These are phyloP conservation scores for Inonotus hispidus DNA, from an alignment of 1,284 basidiomycete genomes.

Conservation along the genomic window DNA sequence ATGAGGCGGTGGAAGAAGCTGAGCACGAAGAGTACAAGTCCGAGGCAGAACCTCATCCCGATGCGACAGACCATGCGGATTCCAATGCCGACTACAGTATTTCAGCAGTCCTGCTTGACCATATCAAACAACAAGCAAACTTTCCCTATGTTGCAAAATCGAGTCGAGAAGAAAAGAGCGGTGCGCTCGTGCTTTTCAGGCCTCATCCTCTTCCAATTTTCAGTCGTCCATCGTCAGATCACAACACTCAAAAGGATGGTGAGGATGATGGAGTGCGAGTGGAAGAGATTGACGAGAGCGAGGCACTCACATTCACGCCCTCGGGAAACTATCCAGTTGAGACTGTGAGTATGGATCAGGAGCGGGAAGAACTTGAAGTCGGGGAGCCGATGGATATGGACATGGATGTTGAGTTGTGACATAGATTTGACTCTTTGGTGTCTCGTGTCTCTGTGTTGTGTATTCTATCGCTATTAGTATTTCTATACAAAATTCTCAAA, in stretches of 20 bases:
- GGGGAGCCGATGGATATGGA: slow-evolving; percentile 18
- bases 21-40: slow-evolving; percentile 18
- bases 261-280: neutral
- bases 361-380: neutral
- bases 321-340: neutral
- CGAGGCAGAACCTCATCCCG: slow-evolving; percentile 17
- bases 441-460: neutral
- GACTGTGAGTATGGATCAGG: slow-evolving; percentile 5
- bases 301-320: neutral
- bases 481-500: too few relatives aligned
- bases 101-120: slow-evolving; percentile 16
- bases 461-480: too few relatives aligned
- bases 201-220: slow-evolving; percentile 12
- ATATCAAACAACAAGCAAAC: slow-evolving; percentile 14
- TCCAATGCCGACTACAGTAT: slow-evolving; percentile 18
- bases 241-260: neutral
- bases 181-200: slow-evolving; percentile 14
- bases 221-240: neutral
- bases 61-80: slow-evolving; percentile 14
- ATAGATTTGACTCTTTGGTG: neutral
- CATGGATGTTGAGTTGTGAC: slow-evolving; percentile 12
- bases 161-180: neutral
- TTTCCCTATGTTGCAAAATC: neutral
- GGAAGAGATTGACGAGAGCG: slow-evolving; percentile 8
- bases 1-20: slow-evolving; percentile 11